phyloP scores from a whole-genome alignment of 2,329 filamentous ascomycete species.

The Sclerotinia nivalis region DNA sequence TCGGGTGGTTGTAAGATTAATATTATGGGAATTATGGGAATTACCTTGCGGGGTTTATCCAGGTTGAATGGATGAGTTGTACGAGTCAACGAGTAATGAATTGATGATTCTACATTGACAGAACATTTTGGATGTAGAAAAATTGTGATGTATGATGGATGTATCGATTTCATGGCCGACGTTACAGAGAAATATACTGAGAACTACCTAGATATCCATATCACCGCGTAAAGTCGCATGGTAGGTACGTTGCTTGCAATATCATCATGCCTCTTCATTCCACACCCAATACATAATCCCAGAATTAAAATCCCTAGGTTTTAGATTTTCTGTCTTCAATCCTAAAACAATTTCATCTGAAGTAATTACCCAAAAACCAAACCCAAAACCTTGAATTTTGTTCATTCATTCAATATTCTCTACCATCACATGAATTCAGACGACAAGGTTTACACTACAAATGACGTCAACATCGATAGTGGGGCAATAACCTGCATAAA shows the following conservation, averaged over 20 bases:
- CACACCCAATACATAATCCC: background rate
- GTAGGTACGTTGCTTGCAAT: too few relatives aligned
- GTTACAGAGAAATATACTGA: background rate
- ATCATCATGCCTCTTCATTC: background rate
- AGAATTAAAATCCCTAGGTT: background rate
- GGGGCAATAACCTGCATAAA: background rate
- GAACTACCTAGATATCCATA: background rate
- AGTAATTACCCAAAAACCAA: background rate
- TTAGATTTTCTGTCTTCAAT: background rate
- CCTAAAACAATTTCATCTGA: background rate
- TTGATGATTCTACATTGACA: background rate
- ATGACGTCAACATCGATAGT: slow-evolving; percentile 2
- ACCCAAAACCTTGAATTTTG: background rate
- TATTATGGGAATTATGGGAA: background rate
- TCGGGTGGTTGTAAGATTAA: background rate
- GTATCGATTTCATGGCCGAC: background rate
- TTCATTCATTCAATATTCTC: background rate
- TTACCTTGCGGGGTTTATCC: background rate
- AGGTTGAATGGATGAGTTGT: background rate
- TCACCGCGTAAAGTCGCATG: background rate
- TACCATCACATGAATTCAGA: background rate
- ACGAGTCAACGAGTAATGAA: background rate
- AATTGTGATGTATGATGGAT: background rate
- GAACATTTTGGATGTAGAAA: background rate
- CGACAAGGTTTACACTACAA: background rate